Evolutionary conservation across 768 basidiomycete species (phyloP), one percentile per base, ranked within the genome.

Genomic region (Rhodotorula graminis): DNA sequence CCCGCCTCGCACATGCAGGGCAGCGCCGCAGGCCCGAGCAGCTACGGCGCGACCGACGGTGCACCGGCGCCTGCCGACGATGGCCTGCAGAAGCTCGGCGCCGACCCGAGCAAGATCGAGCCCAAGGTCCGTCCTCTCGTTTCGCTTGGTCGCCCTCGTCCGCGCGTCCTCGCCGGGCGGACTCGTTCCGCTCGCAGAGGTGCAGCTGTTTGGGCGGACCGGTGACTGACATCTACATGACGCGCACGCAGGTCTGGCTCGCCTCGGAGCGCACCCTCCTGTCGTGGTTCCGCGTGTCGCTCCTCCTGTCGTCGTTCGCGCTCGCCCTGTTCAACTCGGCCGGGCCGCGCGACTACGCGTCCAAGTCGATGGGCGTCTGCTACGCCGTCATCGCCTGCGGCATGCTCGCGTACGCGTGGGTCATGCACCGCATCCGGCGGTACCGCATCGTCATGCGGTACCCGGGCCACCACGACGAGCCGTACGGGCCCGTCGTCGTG

Each of bases 401-500:
- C 25, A 85, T 89, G 53, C 75, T 93, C 77, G 89, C 90, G 4
- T 99, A 98, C 80, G 92, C 90, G 0, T 96, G 90, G 81, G 82
- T 81, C 1, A 81, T 97, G 56, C 97, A 95, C 79, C 91, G 97
- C 80, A 85, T 88, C 71, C 87, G 96, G 58, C 87, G 97, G 65
- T 89, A 89, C 60, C 89, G 93, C 88, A 98, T 99, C 73, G 89
- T 90, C 21, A 87, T 88, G 73, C 85, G 94, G 60, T 90, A 93
- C 81, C 89, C 92, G 40, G 90, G 91, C 0, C 88, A 90, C 78
- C 96, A 96, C 76, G 95, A 96, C 78, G 86, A 88, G 62, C 85
- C 93, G 15, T 80, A 85, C 6, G 96, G 94, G 2, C 96, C 96
- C 0, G 79, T 97, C 33, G 69, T 93, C 46, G 87, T 99, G 61